Evolutionary conservation across 257 asterid species (phyloP).

Genomic region (Galeopsis tetrahit): DNA sequence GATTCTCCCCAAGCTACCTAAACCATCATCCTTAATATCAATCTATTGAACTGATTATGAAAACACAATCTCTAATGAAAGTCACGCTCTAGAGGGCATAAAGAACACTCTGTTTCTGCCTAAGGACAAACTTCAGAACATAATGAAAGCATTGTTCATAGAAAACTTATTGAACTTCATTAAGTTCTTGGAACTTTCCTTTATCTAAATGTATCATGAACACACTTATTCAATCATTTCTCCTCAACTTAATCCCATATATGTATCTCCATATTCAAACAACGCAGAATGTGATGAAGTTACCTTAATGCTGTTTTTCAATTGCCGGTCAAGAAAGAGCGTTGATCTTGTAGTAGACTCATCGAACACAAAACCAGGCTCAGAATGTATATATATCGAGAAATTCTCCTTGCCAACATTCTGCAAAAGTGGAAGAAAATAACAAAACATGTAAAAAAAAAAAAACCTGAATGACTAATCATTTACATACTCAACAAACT

Average conservation of each 20-base stretch:
- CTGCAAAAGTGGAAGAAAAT: constrained; percentile 50
- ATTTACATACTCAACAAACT: background rate
- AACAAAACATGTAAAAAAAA: background rate
- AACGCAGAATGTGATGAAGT: constrained; percentile 23
- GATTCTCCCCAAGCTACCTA: constrained; percentile 99
- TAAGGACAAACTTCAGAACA: constrained; percentile 2
- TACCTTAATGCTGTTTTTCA: constrained; percentile 79
- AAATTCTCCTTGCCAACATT: constrained; percentile 60
- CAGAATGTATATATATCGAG: constrained; percentile 77
- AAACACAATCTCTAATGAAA: constrained; percentile 13
- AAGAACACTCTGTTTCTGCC: constrained; percentile 18
- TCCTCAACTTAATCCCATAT: constrained; percentile 16
- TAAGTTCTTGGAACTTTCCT: constrained; percentile 10
- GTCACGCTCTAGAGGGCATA: constrained; percentile 6
- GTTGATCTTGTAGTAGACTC: constrained; percentile 71
- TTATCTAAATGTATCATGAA: background rate
- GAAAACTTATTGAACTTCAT: constrained; percentile 4
- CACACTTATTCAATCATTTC: constrained; percentile 23
- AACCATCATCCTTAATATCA: constrained; percentile 45
- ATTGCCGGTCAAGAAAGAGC: constrained; percentile 65
- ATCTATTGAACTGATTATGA: constrained; percentile 32
- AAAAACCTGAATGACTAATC: background rate
- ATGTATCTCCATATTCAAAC: constrained; percentile 23
- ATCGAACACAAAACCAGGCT: constrained; percentile 86
- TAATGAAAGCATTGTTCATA: background rate